A percentile compares a stretch with the other conserved stretches of the same genome.
Evolutionary conservation across 1,284 basidiomycete genomes (phyloP).

Genomic region (Gastroboletus turbinatus): DNA sequence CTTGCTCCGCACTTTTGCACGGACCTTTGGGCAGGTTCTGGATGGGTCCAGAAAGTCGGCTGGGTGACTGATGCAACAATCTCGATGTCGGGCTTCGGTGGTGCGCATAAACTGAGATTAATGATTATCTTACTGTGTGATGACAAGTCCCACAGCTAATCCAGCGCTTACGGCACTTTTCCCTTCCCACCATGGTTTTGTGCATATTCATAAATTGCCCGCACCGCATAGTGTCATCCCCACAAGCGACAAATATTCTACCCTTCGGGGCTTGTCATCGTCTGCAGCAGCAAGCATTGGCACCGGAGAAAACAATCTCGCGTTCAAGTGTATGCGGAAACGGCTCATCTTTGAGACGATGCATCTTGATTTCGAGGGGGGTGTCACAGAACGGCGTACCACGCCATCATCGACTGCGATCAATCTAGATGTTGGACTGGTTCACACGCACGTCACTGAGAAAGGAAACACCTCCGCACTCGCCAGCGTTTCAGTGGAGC

Average conservation of each 20-base stretch:
- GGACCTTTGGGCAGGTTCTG: constrained; percentile 56
- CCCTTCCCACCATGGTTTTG: constrained; percentile 81
- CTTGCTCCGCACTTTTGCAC: constrained; percentile 61
- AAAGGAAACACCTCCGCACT: constrained; percentile 1
- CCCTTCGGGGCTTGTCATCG: constrained; percentile 68
- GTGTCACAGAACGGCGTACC: constrained; percentile 83
- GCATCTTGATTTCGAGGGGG: constrained; percentile 91
- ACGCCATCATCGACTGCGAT: constrained; percentile 42
- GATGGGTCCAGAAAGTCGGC: constrained; percentile 75
- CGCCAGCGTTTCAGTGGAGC: constrained; percentile 28
- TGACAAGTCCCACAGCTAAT: constrained; percentile 49
- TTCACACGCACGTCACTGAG: constrained; percentile 14
- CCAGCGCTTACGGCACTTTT: constrained; percentile 67
- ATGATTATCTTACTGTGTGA: constrained; percentile 5
- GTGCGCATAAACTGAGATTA: constrained; percentile 44
- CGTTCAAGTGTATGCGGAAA: constrained; percentile 91
- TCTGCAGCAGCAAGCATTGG: constrained; percentile 50
- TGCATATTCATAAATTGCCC: constrained; percentile 75
- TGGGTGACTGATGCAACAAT: constrained; percentile 79
- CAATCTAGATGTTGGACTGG: constrained; percentile 23
- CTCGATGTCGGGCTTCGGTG: constrained; percentile 76
- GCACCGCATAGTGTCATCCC: constrained; percentile 66
- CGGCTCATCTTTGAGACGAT: constrained; percentile 88
- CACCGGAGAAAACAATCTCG: constrained; percentile 90
- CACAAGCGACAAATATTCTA: constrained; percentile 75